Conservation (phyloP, 257 asterid genomes). For the Fraxinus americana region DNA sequence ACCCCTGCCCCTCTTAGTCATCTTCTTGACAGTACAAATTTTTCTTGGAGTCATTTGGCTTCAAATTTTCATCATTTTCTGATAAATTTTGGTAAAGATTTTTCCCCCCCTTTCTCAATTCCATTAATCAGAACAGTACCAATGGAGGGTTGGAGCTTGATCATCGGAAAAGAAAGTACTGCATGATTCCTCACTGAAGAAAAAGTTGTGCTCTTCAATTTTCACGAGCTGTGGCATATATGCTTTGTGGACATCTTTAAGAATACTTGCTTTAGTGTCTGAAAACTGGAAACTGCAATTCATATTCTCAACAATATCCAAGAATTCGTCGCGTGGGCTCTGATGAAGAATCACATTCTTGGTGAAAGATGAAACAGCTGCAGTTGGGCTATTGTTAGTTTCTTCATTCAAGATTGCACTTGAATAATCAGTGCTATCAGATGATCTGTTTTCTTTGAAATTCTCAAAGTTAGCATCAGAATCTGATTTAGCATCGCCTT, state of each 20-base stretch:
- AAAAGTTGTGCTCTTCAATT: conserved; percentile 80
- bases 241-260: conserved; percentile 45
- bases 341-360: conserved; percentile 31
- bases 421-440: conserved; percentile 64
- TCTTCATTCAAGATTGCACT: conserved; percentile 83
- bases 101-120: conserved; percentile 31
- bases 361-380: conserved; percentile 55
- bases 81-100: neutral
- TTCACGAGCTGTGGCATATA: conserved; percentile 64
- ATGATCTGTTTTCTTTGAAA: conserved; percentile 43
- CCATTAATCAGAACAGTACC: conserved; percentile 80
- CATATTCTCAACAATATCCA: conserved; percentile 25
- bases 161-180: conserved; percentile 72
- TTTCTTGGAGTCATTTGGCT: conserved; percentile 11
- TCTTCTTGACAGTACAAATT: conserved; percentile 42
- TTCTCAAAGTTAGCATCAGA: conserved; percentile 45
- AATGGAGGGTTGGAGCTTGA: conserved; percentile 81
- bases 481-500: conserved; percentile 17
- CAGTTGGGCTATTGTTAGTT: conserved; percentile 41
- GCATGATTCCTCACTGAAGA: conserved; percentile 73
- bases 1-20: conserved; percentile 4
- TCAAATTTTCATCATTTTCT: neutral
- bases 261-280: conserved; percentile 22
- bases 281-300: conserved; percentile 23
- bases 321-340: conserved; percentile 33